Conservation (phyloP, 768 basidiomycete genomes). For the Leccinum disarticulatum region DNA sequence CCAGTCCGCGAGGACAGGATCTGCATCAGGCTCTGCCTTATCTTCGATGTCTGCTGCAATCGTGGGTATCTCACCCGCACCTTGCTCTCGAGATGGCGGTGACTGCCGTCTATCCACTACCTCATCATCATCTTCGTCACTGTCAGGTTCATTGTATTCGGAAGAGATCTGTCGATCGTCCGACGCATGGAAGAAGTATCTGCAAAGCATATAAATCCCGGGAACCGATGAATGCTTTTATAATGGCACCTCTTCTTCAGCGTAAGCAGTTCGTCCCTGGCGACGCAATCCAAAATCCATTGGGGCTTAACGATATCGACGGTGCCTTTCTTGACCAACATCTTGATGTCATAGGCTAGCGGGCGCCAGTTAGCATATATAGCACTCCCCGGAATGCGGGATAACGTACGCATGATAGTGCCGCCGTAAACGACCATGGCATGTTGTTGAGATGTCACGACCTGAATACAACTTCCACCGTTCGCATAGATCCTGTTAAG, state of each 20-base stretch:
- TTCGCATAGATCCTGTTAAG: conserved; percentile 61
- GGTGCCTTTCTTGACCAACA: conserved; percentile 66
- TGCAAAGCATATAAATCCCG: conserved; percentile 25
- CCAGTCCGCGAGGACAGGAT: conserved; percentile 59
- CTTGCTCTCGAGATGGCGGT: conserved; percentile 18
- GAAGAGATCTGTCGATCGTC: conserved; percentile 44
- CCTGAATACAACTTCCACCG: conserved; percentile 65
- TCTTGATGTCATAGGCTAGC: conserved; percentile 68
- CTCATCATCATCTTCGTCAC: conserved; percentile 30
- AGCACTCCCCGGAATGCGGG: neutral
- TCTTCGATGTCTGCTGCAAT: conserved; percentile 7
- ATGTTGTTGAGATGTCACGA: conserved; percentile 53
- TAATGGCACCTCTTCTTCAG: conserved; percentile 61
- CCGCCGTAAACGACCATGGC: conserved; percentile 70
- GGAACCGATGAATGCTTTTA: neutral
- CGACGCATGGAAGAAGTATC: conserved; percentile 81
- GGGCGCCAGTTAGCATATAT: neutral
- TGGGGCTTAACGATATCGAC: conserved; percentile 75
- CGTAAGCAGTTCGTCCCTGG: conserved; percentile 52
- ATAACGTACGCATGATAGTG: conserved; percentile 57
- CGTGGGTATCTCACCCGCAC: conserved; percentile 3
- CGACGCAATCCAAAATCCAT: conserved; percentile 84
- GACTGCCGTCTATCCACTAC: conserved; percentile 11
- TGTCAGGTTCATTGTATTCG: conserved; percentile 50
- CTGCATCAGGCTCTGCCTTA: conserved; percentile 36